Evolutionary conservation across 176 grass and related monocot species (phyloP), one percentile per base, ranked within the genome.

Genomic region (Calamus simplicifolius): DNA sequence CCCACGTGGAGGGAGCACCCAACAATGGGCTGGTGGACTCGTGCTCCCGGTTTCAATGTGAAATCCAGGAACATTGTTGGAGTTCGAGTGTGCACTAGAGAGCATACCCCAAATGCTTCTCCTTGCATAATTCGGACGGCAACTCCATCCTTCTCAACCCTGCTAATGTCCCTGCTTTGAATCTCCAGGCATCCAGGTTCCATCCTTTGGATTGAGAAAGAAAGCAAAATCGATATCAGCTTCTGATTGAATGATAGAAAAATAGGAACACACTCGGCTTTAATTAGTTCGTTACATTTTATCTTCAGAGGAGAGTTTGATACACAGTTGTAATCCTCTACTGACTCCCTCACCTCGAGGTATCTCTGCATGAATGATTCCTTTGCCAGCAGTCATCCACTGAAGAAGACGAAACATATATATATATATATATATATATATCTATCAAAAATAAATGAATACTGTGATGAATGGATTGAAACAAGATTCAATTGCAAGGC

Each of bases 41-140:
- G 73, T 0, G 86, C 85, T 0, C 91, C 91, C 0, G 80, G 74
- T 4, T 58, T 69, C 69, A 95, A 72, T 1, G 77, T 87, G 83
- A 90, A 90, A 72, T 90, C 86, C 70, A 95, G 83, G 72, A 79
- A 95, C 62, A 95, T 73, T 15, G 91, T 90, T 0, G 91, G 91
- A 0, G 91, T 95, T 6, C 73, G 56, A 1, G 91, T 90, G 80
- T 79, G 84, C 3, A 95, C 91, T 2, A 86, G 83, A 3, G 91
- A 95, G 5, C 71, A 74, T 7, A 83, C 80, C 17, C 91, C 83
- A 1, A 95, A 90, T 7, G 91, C 83, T 38, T 95, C 91, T 0
- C 91, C 86, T 0, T 83, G 83, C n/a, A 95, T 95, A 62, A 95
- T 87, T 15, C 19, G 50, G 4, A 84, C 91, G 5, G 74, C 75